Conservation (phyloP, 2,329 filamentous ascomycete genomes). For the Aspergillus ruber region DNA sequence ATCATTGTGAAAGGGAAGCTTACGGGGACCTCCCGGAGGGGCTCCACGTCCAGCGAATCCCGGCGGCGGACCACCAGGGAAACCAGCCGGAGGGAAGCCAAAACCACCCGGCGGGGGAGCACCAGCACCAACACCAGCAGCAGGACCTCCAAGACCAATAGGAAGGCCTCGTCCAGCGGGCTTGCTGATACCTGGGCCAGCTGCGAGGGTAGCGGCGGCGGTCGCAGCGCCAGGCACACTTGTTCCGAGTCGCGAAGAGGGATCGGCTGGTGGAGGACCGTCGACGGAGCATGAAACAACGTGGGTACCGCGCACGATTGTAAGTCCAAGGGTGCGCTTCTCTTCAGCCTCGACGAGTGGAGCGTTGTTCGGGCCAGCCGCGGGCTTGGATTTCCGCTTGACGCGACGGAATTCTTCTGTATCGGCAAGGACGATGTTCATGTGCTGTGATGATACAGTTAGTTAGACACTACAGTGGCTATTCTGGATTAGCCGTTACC, state of each 20-base stretch:
- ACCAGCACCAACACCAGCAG: slow-evolving; percentile 75
- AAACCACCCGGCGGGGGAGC: slow-evolving; percentile 59
- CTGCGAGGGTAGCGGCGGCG: slow-evolving; percentile 61
- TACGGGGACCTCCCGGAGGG: slow-evolving; percentile 45
- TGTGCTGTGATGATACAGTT: slow-evolving; percentile 58
- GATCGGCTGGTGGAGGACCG: slow-evolving; percentile 89
- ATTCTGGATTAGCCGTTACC: neutral
- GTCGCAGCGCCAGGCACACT: slow-evolving; percentile 54
- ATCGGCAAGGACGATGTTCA: slow-evolving; percentile 98
- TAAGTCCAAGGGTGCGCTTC: slow-evolving; percentile 92
- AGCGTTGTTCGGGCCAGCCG: slow-evolving; percentile 55
- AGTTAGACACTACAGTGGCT: slow-evolving; percentile 4
- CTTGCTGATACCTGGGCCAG: slow-evolving; percentile 83
- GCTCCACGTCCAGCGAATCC: slow-evolving; percentile 49
- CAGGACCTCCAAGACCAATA: slow-evolving; percentile 79
- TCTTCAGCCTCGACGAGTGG: slow-evolving; percentile 79
- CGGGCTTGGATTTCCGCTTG: slow-evolving; percentile 71
- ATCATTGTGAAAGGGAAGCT: slow-evolving; percentile 29
- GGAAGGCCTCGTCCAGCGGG: slow-evolving; percentile 81
- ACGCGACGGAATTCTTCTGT: slow-evolving; percentile 95
- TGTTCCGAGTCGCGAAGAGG: slow-evolving; percentile 79
- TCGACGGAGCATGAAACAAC: slow-evolving; percentile 95
- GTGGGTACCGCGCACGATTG: slow-evolving; percentile 88
- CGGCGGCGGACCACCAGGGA: slow-evolving; percentile 47
- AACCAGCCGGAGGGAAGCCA: slow-evolving; percentile 47